These are phyloP conservation scores for Funneliformis caledonium DNA, from an alignment of 371 early-diverging fungal genomes.

Conservation along the genomic window DNA sequence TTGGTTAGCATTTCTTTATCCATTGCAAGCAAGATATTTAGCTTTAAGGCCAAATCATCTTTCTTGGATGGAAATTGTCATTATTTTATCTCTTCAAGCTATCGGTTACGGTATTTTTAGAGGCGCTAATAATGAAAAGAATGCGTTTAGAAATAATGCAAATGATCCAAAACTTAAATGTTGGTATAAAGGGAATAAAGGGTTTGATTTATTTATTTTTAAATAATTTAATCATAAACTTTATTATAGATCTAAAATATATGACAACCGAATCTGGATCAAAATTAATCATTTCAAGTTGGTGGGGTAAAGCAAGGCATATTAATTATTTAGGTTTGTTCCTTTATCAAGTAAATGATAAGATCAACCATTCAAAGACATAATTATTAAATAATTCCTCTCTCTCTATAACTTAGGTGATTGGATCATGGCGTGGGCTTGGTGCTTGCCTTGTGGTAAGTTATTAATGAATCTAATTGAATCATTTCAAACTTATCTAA, in stretches of 20 bases:
- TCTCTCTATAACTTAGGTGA: constrained; percentile 31
- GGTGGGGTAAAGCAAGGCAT: constrained; percentile 93
- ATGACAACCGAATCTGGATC: constrained; percentile 82
- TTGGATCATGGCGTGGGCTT: constrained; percentile 42
- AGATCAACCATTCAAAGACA: constrained; percentile 49
- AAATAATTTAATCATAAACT: neutral
- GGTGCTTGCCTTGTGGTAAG: constrained; percentile 44
- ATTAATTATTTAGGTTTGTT: constrained; percentile 94
- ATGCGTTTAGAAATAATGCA: constrained; percentile 79
- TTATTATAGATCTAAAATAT: constrained; percentile 67
- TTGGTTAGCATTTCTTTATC: constrained; percentile 91
- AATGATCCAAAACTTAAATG: constrained; percentile 64
- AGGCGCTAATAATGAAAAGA: constrained; percentile 86
- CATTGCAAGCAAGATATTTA: constrained; percentile 89
- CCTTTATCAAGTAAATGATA: constrained; percentile 89
- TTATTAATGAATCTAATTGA: neutral
- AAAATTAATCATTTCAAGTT: constrained; percentile 82
- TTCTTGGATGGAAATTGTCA: constrained; percentile 45
- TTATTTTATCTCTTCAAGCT: constrained; percentile 62
- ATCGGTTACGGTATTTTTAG: constrained; percentile 87
- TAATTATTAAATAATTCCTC: neutral
- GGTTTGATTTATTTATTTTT: neutral
- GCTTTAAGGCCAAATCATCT: constrained; percentile 67
- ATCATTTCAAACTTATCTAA: neutral
- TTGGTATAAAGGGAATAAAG: constrained; percentile 41